Evolutionary conservation across 2,329 filamentous ascomycete species (phyloP).

Genomic region (Penicillium italicum): DNA sequence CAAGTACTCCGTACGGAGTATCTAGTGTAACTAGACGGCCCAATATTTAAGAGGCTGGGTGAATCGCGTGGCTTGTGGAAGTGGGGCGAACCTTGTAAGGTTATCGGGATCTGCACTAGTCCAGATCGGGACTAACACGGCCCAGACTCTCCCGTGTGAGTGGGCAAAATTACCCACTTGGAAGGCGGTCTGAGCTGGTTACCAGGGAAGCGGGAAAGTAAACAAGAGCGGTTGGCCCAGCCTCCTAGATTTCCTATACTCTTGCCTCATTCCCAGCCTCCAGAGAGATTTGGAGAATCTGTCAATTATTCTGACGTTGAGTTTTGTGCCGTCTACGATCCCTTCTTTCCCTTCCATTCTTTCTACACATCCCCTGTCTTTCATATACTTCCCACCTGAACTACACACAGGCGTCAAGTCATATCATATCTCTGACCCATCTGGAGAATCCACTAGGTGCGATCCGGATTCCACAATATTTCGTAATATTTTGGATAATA

Average conservation of each 20-base stretch:
- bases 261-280: conserved; percentile 37
- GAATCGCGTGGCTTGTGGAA: conserved; percentile 14
- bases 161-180: conserved; percentile 9
- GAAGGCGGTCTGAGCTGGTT: conserved; percentile 35
- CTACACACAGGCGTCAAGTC: conserved; percentile 14
- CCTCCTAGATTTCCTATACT: conserved; percentile 34
- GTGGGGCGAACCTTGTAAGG: conserved; percentile 18
- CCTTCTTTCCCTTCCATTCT: conserved; percentile 30
- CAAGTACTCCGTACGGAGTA: no score
- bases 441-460: conserved; percentile 22
- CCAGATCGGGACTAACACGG: conserved; percentile 7
- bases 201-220: conserved; percentile 37
- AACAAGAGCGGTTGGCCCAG: conserved; percentile 44
- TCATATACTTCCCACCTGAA: conserved; percentile 19
- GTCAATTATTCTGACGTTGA: conserved; percentile 20
- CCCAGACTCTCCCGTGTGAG: neutral
- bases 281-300: conserved; percentile 15
- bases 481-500: conserved; percentile 4
- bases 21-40: neutral
- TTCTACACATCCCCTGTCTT: conserved; percentile 28
- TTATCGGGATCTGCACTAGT: conserved; percentile 13
- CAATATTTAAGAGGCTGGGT: conserved; percentile 19
- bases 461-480: conserved; percentile 16
- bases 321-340: conserved; percentile 36
- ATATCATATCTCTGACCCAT: conserved; percentile 24